Conservation (phyloP, 441 rosid genomes). For the Pelargonium cotyledonis region DNA sequence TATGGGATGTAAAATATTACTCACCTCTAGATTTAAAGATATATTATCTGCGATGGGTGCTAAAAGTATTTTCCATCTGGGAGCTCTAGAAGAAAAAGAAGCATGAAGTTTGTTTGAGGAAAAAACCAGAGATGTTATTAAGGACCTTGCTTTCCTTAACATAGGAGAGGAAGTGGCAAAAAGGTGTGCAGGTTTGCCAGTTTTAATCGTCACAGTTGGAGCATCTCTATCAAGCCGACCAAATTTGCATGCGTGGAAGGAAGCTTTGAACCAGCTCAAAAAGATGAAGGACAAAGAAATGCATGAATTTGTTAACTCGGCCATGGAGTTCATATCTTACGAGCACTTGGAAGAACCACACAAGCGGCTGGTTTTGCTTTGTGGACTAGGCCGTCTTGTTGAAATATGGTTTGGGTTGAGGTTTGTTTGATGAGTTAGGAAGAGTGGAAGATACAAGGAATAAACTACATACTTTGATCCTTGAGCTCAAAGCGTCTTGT, state of each 20-base stretch:
- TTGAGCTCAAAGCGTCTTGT: slow-evolving; percentile 22
- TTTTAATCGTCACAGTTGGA: too few relatives aligned
- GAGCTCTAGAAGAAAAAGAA: too few relatives aligned
- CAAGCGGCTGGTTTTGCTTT: slow-evolving; percentile 21
- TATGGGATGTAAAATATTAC: too few relatives aligned
- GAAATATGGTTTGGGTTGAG: slow-evolving; percentile 24
- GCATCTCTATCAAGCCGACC: slow-evolving; percentile 13
- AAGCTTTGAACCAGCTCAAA: slow-evolving; percentile 9
- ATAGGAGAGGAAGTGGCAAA: too few relatives aligned
- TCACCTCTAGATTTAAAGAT: too few relatives aligned
- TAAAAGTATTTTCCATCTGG: too few relatives aligned
- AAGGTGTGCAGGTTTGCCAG: too few relatives aligned
- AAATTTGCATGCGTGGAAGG: slow-evolving; percentile 3
- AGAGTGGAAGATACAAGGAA: slow-evolving; percentile 23
- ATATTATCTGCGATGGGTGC: too few relatives aligned
- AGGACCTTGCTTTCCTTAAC: too few relatives aligned
- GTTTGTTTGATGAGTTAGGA: slow-evolving; percentile 16
- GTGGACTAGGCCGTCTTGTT: slow-evolving; percentile 19
- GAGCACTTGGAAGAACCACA: slow-evolving; percentile 17
- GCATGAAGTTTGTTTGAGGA: too few relatives aligned
- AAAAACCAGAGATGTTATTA: too few relatives aligned
- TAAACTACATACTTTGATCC: slow-evolving; percentile 13
- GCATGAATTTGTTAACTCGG: neutral
- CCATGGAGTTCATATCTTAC: slow-evolving; percentile 20
- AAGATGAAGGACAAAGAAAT: neutral